phyloP scores from a whole-genome alignment of 257 asterid genomes.

The Leptodermis oblonga region DNA sequence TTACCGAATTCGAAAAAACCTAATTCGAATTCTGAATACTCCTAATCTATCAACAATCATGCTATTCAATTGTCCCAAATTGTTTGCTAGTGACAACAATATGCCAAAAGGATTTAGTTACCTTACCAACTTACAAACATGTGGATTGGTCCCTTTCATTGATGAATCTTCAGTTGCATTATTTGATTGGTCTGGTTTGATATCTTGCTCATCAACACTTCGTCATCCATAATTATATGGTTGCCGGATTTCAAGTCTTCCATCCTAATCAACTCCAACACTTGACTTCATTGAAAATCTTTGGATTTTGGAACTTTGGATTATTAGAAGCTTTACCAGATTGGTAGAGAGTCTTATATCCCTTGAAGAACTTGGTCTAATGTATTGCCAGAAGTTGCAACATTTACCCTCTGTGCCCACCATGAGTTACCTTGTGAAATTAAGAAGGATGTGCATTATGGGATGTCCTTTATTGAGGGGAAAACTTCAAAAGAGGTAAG shows the following conservation, averaged over 20 bases:
- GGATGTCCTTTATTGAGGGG: background rate
- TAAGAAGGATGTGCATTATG: background rate
- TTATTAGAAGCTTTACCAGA: slow-evolving; percentile 17
- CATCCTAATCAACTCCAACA: slow-evolving; percentile 16
- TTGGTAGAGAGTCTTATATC: slow-evolving; percentile 20
- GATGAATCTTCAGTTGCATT: background rate
- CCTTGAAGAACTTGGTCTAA: background rate
- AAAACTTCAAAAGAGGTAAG: too few species aligned
- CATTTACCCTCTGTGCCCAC: slow-evolving; percentile 13
- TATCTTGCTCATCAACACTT: slow-evolving; percentile 3
- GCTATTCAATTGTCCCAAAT: background rate
- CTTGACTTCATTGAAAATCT: background rate
- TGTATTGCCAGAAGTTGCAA: background rate
- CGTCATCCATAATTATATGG: fast-evolving
- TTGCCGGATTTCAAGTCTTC: slow-evolving; percentile 5
- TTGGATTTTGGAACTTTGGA: background rate
- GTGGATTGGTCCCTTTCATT: slow-evolving; percentile 11
- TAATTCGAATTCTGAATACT: too few species aligned
- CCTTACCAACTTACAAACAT: background rate
- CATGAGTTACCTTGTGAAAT: slow-evolving; percentile 6
- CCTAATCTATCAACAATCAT: background rate
- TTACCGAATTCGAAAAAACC: too few species aligned
- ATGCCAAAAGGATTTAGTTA: background rate
- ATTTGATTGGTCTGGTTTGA: background rate
- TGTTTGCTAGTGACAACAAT: fast-evolving